phyloP scores from a whole-genome alignment of 352 stramenopile genomes.

The Peronosclerospora sorghi region DNA sequence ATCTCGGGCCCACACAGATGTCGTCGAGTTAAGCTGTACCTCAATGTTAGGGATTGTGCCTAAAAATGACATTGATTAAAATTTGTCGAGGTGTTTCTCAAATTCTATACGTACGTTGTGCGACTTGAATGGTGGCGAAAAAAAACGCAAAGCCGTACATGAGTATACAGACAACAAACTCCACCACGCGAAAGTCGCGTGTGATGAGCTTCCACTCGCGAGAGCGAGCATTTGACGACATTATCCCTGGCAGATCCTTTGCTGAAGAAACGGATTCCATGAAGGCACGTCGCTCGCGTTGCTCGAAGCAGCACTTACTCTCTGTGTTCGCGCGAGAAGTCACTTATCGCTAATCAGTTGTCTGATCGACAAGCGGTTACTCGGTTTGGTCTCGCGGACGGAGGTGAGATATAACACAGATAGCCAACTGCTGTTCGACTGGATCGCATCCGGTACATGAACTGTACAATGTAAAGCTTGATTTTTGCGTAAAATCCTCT shows the following conservation, averaged over 20 bases:
- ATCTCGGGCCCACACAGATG: slow-evolving; percentile 41
- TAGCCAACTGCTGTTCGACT: too few relatives aligned
- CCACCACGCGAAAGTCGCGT: slow-evolving; percentile 15
- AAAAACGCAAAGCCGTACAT: slow-evolving; percentile 30
- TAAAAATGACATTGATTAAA: slow-evolving; percentile 10
- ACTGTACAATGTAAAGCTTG: too few relatives aligned
- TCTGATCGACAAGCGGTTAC: slow-evolving; percentile 7
- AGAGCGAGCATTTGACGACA: neutral
- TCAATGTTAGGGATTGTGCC: slow-evolving; percentile 44
- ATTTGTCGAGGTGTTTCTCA: neutral
- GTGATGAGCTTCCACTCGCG: slow-evolving; percentile 15
- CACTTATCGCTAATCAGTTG: slow-evolving; percentile 15
- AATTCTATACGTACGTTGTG: slow-evolving; percentile 17
- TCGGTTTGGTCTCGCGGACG: too few relatives aligned
- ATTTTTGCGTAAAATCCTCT: too few relatives aligned
- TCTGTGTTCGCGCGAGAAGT: slow-evolving; percentile 8
- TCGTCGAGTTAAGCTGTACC: slow-evolving; percentile 32
- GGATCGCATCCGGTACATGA: too few relatives aligned
- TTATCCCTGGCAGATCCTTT: slow-evolving; percentile 8
- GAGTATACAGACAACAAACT: slow-evolving; percentile 25
- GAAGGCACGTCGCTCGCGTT: slow-evolving; percentile 22
- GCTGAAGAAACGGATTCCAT: slow-evolving; percentile 23
- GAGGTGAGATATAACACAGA: too few relatives aligned
- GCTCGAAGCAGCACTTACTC: slow-evolving; percentile 12
- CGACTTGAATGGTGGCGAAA: slow-evolving; percentile 26